Percentiles rank a stretch among this genome's conserved stretches.
These are phyloP conservation scores for Chaetomium strumarium DNA, from an alignment of 2,329 filamentous ascomycete genomes.

Conservation along the genomic window DNA sequence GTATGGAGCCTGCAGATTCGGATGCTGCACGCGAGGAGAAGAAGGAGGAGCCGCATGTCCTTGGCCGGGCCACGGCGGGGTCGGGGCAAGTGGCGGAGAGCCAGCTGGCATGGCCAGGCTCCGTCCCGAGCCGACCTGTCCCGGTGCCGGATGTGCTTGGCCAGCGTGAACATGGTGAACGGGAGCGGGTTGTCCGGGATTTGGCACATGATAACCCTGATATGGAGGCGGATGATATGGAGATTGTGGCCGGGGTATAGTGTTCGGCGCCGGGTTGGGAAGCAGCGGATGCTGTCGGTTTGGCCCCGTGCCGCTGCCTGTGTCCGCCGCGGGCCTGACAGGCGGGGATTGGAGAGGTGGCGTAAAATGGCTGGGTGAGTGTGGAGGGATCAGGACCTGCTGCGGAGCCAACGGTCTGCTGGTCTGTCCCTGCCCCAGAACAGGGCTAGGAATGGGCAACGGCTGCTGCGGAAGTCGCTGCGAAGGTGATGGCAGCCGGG, in stretches of 20 bases:
- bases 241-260: slow-evolving; percentile 8
- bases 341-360: slow-evolving; percentile 33
- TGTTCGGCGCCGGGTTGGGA: not conserved
- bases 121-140: slow-evolving; percentile 15
- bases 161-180: slow-evolving; percentile 21
- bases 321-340: slow-evolving; percentile 19
- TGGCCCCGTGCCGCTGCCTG: not conserved
- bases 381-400: slow-evolving; percentile 19
- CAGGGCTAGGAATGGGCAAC: slow-evolving; percentile 8
- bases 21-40: slow-evolving; percentile 21
- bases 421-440: slow-evolving; percentile 18
- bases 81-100: slow-evolving; percentile 14
- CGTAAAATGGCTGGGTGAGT: slow-evolving; percentile 31
- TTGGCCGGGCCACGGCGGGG: slow-evolving; percentile 17
- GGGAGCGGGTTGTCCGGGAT: slow-evolving; percentile 19
- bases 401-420: slow-evolving; percentile 16
- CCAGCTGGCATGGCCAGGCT: slow-evolving; percentile 15
- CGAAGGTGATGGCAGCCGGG: slow-evolving; percentile 3
- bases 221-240: slow-evolving; percentile 13
- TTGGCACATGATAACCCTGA: slow-evolving; percentile 5
- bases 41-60: slow-evolving; percentile 16
- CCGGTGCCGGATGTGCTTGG: slow-evolving; percentile 13
- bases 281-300: slow-evolving; percentile 2
- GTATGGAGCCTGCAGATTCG: slow-evolving; percentile 20
- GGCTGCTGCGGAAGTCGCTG: slow-evolving; percentile 13